Base-by-base conservation (phyloP, 352 stramenopile species). In the Halophytophthora polymorphica region DNA sequence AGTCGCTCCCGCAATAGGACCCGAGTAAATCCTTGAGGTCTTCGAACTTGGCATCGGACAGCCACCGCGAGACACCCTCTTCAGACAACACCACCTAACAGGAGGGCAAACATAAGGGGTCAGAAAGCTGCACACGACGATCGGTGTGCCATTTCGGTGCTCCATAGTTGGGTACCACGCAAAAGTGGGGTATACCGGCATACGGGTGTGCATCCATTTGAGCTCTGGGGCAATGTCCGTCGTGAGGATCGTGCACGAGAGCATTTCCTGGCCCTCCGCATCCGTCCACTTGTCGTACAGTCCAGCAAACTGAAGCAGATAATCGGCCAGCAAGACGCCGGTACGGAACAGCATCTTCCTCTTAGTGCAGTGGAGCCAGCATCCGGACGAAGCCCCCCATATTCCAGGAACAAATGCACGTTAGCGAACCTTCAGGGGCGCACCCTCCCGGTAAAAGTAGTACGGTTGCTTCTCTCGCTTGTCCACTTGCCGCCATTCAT, bases 381-480 rank as follows among this genome's bases (percentile, higher is more conserved):
- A 8, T 31, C 25, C 25, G 8, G n/a, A n/a, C n/a, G n/a, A n/a
- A n/a, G n/a, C n/a, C n/a, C 14, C 14, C 35, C 35, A 40, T 21
- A 21, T 40, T 6, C 14, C 7, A 7, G 14, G 35, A n/a, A 7
- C 35, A 40, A n/a, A 36, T 25, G n/a, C 22, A 55, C 14, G 11
- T 31, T 41, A 3, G n/a, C 19, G 19, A 36, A 88, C 77, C 73
- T 88, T 90, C 47, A 90, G 69, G 4, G 59, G 58, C 1, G 43
- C 47, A 3, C 53, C 55, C 2, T 73, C 65, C 28, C 66, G 71
- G 33, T 88, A 75, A 43, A 95, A 79, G 45, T 96, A 97, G 69
- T 95, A 96, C 25, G 89, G 89, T 50, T 97, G 89, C 56, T 95
- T 96, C 46, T 90, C 79, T 15, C 71, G 71, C 64, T 91, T 95